Base-by-base conservation (phyloP, 164 flowering plant genomes). In the Liriodendron chinense region DNA sequence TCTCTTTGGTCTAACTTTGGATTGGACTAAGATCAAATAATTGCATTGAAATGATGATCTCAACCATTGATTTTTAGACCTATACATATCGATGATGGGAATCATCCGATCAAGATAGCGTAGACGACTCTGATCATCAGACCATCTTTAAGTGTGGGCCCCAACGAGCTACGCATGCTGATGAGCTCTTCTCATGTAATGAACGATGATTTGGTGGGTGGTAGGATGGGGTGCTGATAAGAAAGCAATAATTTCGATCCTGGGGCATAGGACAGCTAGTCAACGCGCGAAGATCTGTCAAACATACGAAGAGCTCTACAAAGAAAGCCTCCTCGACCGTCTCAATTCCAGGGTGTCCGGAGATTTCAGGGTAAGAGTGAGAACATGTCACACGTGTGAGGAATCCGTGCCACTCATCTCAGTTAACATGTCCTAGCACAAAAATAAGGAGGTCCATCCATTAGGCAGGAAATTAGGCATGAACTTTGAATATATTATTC, bases 221-320 rank as follows among this genome's bases (percentile, higher is more conserved):
- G 3, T 64, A 91, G 95, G 97, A 50, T 79, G 79, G 83, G 98
- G 98, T 72, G 90, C 94, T 21, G 96, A 93, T 61, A 94, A 89
- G 87, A 86, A 89, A 77, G 91, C 85, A 1, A 47, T 93, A 7
- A 87, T 92, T 43, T 18, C 72, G 83, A 76, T 93, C 43, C 70
- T 92, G 78, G 94, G 92, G 7, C 92, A 83, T n/a, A 84, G 98
- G 75, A 88, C 86, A 83, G 92, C 90, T 53, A 80, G 34, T 28
- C 96, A 93, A 70, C 84, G 91, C 77, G 87, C 50, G 80, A 72
- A 67, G 71, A 93, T 93, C 73, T 86, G 86, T 69, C 87, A 92
- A 1, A 80, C 90, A 20, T 93, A 89, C 79, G 83, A 84, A 63
- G 79, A 87, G 72, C 87, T 89, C 26, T 90, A 87, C 85, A 84